Evolutionary conservation across 2,329 filamentous ascomycete genomes (phyloP).

Genomic region (Akanthomyces muscarius): DNA sequence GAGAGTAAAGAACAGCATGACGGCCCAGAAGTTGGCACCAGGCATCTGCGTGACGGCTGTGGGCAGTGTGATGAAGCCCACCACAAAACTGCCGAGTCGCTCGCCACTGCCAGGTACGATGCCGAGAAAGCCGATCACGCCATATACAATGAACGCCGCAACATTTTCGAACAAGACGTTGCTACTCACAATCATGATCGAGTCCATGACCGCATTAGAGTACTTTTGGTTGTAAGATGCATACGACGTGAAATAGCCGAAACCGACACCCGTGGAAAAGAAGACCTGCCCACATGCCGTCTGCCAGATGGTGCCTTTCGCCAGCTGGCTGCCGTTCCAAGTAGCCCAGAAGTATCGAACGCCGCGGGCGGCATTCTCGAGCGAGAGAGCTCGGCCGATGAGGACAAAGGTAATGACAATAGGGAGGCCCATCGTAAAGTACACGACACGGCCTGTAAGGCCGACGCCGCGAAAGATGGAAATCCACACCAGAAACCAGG

Average conservation of each 20-base stretch:
- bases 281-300: constrained; percentile 58
- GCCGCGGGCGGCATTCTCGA: constrained; percentile 50
- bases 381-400: constrained; percentile 49
- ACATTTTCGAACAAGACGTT: constrained; percentile 56
- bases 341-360: constrained; percentile 44
- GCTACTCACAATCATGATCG: constrained; percentile 50
- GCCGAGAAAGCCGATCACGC: constrained; percentile 48
- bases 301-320: constrained; percentile 52
- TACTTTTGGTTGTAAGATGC: constrained; percentile 55
- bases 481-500: constrained; percentile 57
- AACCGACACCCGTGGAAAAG: constrained; percentile 56
- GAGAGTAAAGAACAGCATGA: constrained; percentile 56
- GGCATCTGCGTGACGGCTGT: constrained; percentile 55
- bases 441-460: constrained; percentile 54
- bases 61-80: constrained; percentile 56
- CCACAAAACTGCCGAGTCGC: constrained; percentile 49
- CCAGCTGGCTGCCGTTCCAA: constrained; percentile 47
- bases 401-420: constrained; percentile 54
- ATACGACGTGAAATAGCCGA: constrained; percentile 56
- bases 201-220: constrained; percentile 57
- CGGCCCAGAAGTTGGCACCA: constrained; percentile 53
- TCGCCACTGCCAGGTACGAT: constrained; percentile 35
- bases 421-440: constrained; percentile 59
- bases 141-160: constrained; percentile 46
- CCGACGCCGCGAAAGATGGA: constrained; percentile 57